phyloP scores from a whole-genome alignment of 1,284 basidiomycete genomes.

The Pseudozyma pruni region DNA sequence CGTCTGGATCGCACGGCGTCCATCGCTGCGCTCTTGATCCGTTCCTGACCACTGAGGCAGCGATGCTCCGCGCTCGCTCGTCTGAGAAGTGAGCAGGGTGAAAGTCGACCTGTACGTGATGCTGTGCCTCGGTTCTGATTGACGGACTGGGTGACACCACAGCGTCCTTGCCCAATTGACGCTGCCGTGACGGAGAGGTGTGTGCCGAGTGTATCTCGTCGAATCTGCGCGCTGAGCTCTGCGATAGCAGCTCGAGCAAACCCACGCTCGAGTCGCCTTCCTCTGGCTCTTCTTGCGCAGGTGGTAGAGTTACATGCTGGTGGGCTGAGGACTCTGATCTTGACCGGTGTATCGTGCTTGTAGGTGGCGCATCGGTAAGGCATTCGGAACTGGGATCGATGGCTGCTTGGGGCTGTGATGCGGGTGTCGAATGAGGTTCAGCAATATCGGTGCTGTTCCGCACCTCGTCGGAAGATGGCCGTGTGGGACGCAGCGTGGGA shows the following conservation, averaged over 20 bases:
- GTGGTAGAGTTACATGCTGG: neutral
- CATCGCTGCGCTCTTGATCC: neutral
- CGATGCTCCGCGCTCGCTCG: conserved; percentile 9
- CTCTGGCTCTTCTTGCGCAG: neutral
- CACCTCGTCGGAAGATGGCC: neutral
- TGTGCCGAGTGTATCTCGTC: neutral
- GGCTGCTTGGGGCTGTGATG: too few relatives aligned
- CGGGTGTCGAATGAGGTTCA: too few relatives aligned
- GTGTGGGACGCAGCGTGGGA: conserved; percentile 25
- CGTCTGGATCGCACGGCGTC: conserved; percentile 14
- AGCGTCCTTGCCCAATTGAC: neutral
- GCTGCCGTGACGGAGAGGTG: neutral
- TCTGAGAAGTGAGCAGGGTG: conserved; percentile 4
- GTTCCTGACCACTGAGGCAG: conserved; percentile 1
- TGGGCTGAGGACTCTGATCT: neutral
- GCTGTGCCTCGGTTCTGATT: neutral
- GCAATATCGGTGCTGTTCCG: neutral
- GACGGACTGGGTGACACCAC: neutral
- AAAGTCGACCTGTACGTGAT: conserved; percentile 17
- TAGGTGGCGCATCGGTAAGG: neutral
- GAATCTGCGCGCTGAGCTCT: conserved; percentile 26
- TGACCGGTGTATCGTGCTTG: neutral
- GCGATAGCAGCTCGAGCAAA: conserved; percentile 35
- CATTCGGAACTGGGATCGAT: too few relatives aligned
- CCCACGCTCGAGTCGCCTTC: conserved; percentile 19